Evolutionary conservation across 768 basidiomycete species (phyloP), one percentile per base, ranked within the genome.

Genomic region (Panaeolus papilionaceus): DNA sequence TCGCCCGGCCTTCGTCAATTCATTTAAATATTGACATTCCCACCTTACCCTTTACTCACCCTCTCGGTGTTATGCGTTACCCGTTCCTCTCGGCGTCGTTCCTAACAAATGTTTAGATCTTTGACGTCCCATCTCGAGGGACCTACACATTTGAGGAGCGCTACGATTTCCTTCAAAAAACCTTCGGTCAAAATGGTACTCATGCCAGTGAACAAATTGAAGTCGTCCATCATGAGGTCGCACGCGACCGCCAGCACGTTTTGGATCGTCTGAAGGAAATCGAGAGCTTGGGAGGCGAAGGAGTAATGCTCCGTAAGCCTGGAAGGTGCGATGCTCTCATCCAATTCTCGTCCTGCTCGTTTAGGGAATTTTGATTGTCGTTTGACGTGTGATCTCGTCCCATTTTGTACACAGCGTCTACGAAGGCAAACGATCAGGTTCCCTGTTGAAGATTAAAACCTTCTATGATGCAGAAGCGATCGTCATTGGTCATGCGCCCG

Each of bases 391-490:
- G 37, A 38, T 28, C 54, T 37, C 66, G 54, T 51, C 28, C 47
- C 7, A 7, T 69, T 54, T n/a, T 14, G 14, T 61, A 20, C 45
- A 58, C 67, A 86, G 86, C 28, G 51, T 76, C 44, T 89, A 89
- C 66, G 86, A 88, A 72, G 83, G 83, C 3, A 72, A 76, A 7
- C 79, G 87, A 28, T 87, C 86, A 0, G 75, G 72, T 5, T 82
- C 84, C 3, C 75, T 89, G 4, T 74, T 87, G 16, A 89, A 89
- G 72, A 81, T 89, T 73, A 89, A 89, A 83, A 85, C 86, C 3
- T 89, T 88, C 74, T 86, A 86, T 71, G 87, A 89, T 69, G 87
- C 86, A 1, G 88, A 89, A 71, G 88, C 87, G 14, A 69, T 84
- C 39, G 86, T 89, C 7, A 86, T 80, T 3, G 91, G 90, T 1